Base-by-base conservation (phyloP, 1,139 yeast genomes). In the Magnusiomyces clavatus region DNA sequence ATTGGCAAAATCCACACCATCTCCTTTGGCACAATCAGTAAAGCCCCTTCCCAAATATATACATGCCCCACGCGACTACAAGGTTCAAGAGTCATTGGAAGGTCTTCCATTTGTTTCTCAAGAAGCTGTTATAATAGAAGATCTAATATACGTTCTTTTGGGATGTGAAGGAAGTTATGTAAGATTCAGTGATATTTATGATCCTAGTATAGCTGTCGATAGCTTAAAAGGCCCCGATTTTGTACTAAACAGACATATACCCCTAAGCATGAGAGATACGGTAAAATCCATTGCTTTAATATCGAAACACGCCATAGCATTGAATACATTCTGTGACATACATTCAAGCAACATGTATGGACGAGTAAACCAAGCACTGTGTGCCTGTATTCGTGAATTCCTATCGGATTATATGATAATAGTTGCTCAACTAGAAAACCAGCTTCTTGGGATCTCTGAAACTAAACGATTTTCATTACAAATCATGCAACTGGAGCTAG, bases 141-240 rank as follows among this genome's bases (percentile, higher is more conserved):
- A 92, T 64, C 65, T 89, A 13, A 62, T 88, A 19, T 78, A 76
- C 59, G 82, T 86, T 1, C 67, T 92, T 29, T 61, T 82, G 49
- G 97, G 97, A 0, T 70, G 79, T 44, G 96, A 89, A 64, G 97
- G 97, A 0, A 74, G 75, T 38, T 88, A 84, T 60, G 80, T 92
- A 31, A 72, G 90, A 46, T 86, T 78, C 62, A 76, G 83, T 45
- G 86, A 80, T 49, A 72, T 74, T 34, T 86, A 78, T 60, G 79
- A 82, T 60, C 79, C 80, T 0, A 52, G 57, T 3, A 56, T 60
- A 12, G 65, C 61, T 50, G 59, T 61, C 24, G 71, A 67, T 50
- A 57, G 77, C 46, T 69, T 84, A 3, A 66, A 65, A 16, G 95
- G 95, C 0, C 94, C 95, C 0, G 92, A 85, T 54, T 89, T 77